Conservation (phyloP, 305 asterid species). For the Solanum hybrid region DNA sequence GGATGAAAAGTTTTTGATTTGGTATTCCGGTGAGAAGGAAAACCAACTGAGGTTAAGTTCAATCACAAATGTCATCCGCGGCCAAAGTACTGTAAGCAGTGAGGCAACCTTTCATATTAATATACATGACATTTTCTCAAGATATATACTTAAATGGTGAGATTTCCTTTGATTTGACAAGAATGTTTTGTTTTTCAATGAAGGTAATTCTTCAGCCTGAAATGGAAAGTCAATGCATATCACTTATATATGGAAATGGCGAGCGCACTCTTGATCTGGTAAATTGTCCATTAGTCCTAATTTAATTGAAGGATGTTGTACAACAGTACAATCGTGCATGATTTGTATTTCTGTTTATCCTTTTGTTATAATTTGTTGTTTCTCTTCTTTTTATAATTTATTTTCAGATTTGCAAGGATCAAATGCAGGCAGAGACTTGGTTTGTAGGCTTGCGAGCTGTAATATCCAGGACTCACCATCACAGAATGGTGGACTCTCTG, state of each 20-base stretch:
- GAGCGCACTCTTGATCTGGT: slow-evolving; percentile 39
- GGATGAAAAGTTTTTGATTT: slow-evolving; percentile 39
- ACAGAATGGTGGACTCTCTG: slow-evolving; percentile 8
- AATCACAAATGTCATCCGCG: slow-evolving; percentile 22
- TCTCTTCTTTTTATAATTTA: not conserved
- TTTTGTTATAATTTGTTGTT: not conserved
- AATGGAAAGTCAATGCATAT: slow-evolving; percentile 34
- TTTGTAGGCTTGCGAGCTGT: slow-evolving; percentile 30
- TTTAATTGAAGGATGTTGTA: not conserved
- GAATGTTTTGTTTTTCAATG: not conserved
- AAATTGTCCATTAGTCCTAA: not conserved
- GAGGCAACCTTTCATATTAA: not conserved
- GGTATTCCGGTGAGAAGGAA: slow-evolving; percentile 45
- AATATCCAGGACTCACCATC: slow-evolving; percentile 26
- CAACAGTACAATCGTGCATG: not conserved
- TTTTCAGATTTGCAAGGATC: slow-evolving; percentile 40
- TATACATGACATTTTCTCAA: not conserved
- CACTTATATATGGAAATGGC: slow-evolving; percentile 32
- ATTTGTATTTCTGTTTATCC: not conserved
- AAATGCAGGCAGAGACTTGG: slow-evolving; percentile 42
- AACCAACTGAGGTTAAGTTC: slow-evolving; percentile 31
- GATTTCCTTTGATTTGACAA: not conserved
- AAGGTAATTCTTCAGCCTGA: slow-evolving; percentile 35
- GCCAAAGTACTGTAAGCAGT: slow-evolving; percentile 29
- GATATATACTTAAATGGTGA: not conserved